Evolutionary conservation across 2,329 filamentous ascomycete genomes (phyloP), one percentile per base, ranked within the genome.

Genomic region (Capronia americana): DNA sequence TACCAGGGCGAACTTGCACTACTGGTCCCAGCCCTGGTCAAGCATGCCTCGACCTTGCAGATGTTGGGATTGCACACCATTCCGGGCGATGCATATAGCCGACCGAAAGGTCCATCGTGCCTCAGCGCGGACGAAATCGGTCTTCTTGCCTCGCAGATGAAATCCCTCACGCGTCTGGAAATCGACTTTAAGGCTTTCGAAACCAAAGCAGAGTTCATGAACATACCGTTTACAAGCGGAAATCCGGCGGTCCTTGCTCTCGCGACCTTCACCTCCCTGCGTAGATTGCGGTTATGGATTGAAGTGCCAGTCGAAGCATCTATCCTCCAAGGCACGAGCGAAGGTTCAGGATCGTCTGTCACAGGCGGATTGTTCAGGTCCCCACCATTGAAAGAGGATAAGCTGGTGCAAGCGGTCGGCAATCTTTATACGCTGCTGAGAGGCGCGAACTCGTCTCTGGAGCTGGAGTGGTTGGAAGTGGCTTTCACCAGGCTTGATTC

Each of bases 401-500:
- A 48, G 24, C 56, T 58, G 5, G 38, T 41, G 23, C 56, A 58
- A 32, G 34, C 56, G 3, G 56, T 58, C 12, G 56, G 34, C 20
- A 58, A 58, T 17, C 8, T 58, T 6, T 58, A 58, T 32, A 23
- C 38, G 4, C 28, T 58, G 56, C 23, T 58, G 38, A 58, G 24
- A 28, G 5, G 11, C 14, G 20, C 20, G 14, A 46, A 24, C 7
- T 2, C 32, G 24, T 17, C 34, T 12, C 38, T n/a, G 4, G 24
- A 28, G 17, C 8, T 48, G 56, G 56, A 58, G 7, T 48, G 23
- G 12, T 30, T 58, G 8, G 56, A 58, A 32, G 56, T 58, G 23
- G 56, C 56, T n/a, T 58, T 58, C 38, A 58, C 56, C 4, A 26
- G 56, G 56, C 26, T 58, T 20, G 56, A 58, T 20, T 28, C 41